Base-by-base conservation (phyloP, 164 flowering plant genomes). In the Umbellularia californica region DNA sequence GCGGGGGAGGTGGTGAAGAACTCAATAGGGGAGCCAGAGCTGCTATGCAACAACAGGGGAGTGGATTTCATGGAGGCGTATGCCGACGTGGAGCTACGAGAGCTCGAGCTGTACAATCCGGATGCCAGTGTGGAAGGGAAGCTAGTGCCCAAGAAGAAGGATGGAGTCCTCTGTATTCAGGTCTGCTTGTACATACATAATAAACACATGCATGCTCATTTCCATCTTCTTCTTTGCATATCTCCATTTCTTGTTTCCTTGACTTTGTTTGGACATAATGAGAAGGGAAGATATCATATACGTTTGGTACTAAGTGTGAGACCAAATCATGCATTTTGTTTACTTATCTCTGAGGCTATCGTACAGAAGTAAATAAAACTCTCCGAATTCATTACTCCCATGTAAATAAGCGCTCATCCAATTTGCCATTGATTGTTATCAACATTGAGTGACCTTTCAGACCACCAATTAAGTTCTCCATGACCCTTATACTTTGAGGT, bases 11-110 rank as follows among this genome's bases (percentile, higher is more conserved):
- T 85, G 7, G 80, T 81, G 2, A 11, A 23, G 19, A 84, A 77
- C 77, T 62, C 82, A 9, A 58, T 23, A 20, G 84, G 83, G 5
- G 85, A 84, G 76, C 84, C 84, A 6, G 83, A 82, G 76, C 71
- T 84, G 12, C 81, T 84, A 14, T 85, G 88, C 76, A 85, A 82
- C 77, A 85, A 85, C 70, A 71, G 79, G 17, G 90, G 87, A 4
- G 88, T 85, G 1, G 85, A 83, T 65, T 87, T 85, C 27, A 13
- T 72, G 0, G 82, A 85, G 68, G 90, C 85, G 47, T 72, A 60
- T 14, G 86, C 85, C 0, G 87, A 84, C 17, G 70, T 81, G 1
- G 80, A 83, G 67, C 79, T 85, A 11, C 22, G 50, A 23, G 74
- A 83, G 11, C 76, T 87, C 17, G 25, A 81, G 47, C 68, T 87